Conservation (phyloP, 2,329 filamentous ascomycete genomes). For the Hirsutella thompsonii region DNA sequence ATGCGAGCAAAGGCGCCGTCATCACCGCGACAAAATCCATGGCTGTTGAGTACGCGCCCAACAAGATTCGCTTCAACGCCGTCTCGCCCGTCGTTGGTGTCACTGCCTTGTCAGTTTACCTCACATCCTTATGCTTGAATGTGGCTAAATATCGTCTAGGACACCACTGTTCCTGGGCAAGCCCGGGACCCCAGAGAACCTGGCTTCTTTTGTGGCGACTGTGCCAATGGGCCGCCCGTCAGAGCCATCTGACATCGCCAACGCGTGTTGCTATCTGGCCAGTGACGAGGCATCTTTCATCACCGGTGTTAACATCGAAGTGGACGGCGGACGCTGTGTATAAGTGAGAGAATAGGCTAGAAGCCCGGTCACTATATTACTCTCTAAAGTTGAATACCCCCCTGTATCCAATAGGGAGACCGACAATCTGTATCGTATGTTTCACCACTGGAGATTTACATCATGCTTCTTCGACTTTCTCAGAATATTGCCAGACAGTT, state of each 20-base stretch:
- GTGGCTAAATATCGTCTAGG: conserved; percentile 8
- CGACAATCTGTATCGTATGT: no score
- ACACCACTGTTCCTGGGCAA: conserved; percentile 43
- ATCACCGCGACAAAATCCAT: conserved; percentile 44
- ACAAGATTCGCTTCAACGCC: conserved; percentile 61
- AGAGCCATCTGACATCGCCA: conserved; percentile 54
- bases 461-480: no score
- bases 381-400: no score
- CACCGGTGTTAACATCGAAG: conserved; percentile 56
- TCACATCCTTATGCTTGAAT: not conserved
- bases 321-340: conserved; percentile 17
- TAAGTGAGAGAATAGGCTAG: conserved; percentile 1
- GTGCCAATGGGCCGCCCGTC: conserved; percentile 42
- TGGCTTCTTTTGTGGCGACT: conserved; percentile 38
- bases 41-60: conserved; percentile 59
- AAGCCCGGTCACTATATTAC: not conserved
- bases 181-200: conserved; percentile 48
- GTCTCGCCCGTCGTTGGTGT: conserved; percentile 56
- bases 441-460: no score
- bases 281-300: conserved; percentile 62
- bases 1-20: conserved; percentile 54
- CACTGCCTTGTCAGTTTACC: conserved; percentile 40
- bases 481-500: conserved; percentile 30
- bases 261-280: conserved; percentile 56
- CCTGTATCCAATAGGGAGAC: no score